phyloP scores from a whole-genome alignment of 208 protist species.

The Acanthamoeba triangularis region DNA sequence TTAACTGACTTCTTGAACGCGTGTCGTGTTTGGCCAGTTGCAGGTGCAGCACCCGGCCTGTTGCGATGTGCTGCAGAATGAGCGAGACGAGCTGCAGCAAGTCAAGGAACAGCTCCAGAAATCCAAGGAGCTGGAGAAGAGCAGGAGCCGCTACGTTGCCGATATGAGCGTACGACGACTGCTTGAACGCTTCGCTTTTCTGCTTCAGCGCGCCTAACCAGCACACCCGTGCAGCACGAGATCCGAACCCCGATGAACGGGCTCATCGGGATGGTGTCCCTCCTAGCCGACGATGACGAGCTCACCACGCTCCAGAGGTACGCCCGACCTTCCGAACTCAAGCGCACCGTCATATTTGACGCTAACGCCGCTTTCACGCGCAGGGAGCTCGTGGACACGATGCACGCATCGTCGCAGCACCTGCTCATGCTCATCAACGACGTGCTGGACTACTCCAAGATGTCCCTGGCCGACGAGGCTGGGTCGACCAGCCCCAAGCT shows the following conservation, averaged over 20 bases:
- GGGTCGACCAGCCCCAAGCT: slow-evolving; percentile 25
- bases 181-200: background rate
- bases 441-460: slow-evolving; percentile 69
- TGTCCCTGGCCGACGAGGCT: background rate
- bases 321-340: background rate
- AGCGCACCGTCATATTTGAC: background rate
- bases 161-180: slow-evolving; percentile 26
- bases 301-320: slow-evolving; percentile 30
- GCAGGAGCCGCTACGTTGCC: background rate
- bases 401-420: slow-evolving; percentile 53
- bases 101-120: background rate
- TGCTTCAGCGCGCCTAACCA: no score
- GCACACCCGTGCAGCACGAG: background rate
- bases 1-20: background rate
- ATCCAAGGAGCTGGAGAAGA: background rate
- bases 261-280: slow-evolving; percentile 43
- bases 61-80: background rate
- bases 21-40: background rate
- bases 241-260: slow-evolving; percentile 61
- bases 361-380: background rate
- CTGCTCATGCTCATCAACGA: slow-evolving; percentile 68
- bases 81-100: background rate
- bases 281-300: slow-evolving; percentile 37
- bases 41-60: background rate
- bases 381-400: slow-evolving; percentile 38